Evolutionary conservation across 495 filamentous ascomycete genomes (phyloP), one percentile per base, ranked within the genome.

Genomic region (Parathielavia appendiculata): DNA sequence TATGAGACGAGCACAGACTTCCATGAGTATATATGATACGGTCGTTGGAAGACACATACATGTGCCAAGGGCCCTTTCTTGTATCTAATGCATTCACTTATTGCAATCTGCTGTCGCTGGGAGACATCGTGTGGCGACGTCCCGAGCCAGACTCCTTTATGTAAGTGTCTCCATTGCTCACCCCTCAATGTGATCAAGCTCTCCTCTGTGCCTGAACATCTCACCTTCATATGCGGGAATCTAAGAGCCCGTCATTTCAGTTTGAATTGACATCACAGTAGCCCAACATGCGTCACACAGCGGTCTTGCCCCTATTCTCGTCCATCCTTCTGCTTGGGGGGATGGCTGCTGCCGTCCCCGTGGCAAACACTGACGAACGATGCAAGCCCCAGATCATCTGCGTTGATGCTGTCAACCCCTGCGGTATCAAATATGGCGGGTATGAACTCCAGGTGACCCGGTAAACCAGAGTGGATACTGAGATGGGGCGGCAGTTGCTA

Each of bases 371-470:
- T 30, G 30, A 57, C 9, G 51, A 47, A 17, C 6, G 45, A 10
- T 67, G 65, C 47, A 11, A 26, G 10, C 48, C 59, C 5, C 59
- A 44, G n/a, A 63, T 43, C 13, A 58, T 65, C 56, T 67, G 65
- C 38, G 41, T 67, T 38, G 65, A 67, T 41, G 56, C 48, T 17
- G 22, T 67, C 32, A 67, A 51, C 57, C 41, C 53, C 12, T 67
- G 65, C 35, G 65, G 65, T 5, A 57, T 65, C 32, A 55, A 35
- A 49, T 67, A 52, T 32, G 65, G 65, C 20, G 65, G 56, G 64
- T 67, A 57, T 38, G 59, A 7, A 43, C 4, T 6, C 30, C 34
- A 23, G n/a, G 16, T 36, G 11, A 23, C 11, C 32, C 2, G 4
- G 5, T 30, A 44, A 8, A 30, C 16, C 13, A 36, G 40, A 5